These are phyloP conservation scores for Penicillium janthinellum DNA, from an alignment of 2,329 filamentous ascomycete species.

Conservation along the genomic window DNA sequence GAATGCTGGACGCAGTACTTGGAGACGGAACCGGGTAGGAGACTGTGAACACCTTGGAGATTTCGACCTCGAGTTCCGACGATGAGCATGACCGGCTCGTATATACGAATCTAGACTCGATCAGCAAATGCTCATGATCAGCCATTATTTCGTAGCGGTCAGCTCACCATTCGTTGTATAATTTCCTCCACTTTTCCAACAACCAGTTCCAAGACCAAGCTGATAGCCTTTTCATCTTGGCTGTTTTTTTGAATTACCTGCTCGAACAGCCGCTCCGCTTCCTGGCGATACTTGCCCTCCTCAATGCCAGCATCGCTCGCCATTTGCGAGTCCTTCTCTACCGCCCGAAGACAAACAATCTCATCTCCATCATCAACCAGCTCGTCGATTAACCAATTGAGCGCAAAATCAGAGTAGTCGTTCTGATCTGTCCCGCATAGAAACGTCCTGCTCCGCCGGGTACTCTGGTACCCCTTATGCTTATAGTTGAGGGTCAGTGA, in stretches of 20 bases:
- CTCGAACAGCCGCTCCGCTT: slow-evolving; percentile 73
- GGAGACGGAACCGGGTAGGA: slow-evolving; percentile 85
- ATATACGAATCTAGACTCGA: slow-evolving; percentile 73
- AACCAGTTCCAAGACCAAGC: slow-evolving; percentile 81
- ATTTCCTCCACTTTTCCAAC: slow-evolving; percentile 88
- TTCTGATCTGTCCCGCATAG: slow-evolving; percentile 90
- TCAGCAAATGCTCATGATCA: slow-evolving; percentile 13
- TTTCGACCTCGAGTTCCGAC: slow-evolving; percentile 86
- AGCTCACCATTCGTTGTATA: slow-evolving; percentile 80
- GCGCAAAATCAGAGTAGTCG: slow-evolving; percentile 85
- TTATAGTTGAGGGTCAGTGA: slow-evolving; percentile 83
- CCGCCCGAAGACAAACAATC: slow-evolving; percentile 83
- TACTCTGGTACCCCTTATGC: slow-evolving; percentile 81
- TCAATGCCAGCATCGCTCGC: slow-evolving; percentile 62
- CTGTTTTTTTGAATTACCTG: slow-evolving; percentile 78
- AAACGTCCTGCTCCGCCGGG: slow-evolving; percentile 80
- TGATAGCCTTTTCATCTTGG: slow-evolving; percentile 76
- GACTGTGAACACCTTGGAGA: slow-evolving; percentile 79
- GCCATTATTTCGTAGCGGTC: not conserved
- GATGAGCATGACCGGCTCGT: slow-evolving; percentile 87
- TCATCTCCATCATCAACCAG: slow-evolving; percentile 92
- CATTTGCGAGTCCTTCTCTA: slow-evolving; percentile 78
- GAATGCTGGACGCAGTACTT: slow-evolving; percentile 95
- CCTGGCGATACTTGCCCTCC: slow-evolving; percentile 71
- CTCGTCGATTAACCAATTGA: slow-evolving; percentile 91